Evolutionary conservation across 2,329 filamentous ascomycete species (phyloP).

Genomic region (Pseudogymnoascus sp.): DNA sequence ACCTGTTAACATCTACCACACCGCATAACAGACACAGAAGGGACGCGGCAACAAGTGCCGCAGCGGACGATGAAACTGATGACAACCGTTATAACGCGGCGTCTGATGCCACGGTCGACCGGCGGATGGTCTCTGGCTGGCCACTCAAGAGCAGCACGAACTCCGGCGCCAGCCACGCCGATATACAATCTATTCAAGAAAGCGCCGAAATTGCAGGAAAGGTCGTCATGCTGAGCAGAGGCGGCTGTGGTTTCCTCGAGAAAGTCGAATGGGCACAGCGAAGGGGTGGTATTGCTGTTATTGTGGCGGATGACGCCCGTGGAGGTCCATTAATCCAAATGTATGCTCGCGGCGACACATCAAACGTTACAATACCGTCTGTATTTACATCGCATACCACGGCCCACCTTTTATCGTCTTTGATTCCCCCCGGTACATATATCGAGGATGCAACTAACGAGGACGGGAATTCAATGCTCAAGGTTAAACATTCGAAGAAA

Average conservation of each 20-base stretch:
- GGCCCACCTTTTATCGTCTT: slow-evolving; percentile 81
- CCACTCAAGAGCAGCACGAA: slow-evolving; percentile 19
- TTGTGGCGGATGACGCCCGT: slow-evolving; percentile 88
- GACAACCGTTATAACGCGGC: slow-evolving; percentile 36
- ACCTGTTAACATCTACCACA: slow-evolving; percentile 19
- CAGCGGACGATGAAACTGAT: slow-evolving; percentile 69
- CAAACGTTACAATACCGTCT: slow-evolving; percentile 87
- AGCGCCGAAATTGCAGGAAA: slow-evolving; percentile 89
- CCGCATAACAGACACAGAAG: slow-evolving; percentile 33
- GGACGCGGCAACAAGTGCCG: slow-evolving; percentile 21
- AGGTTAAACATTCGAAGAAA: slow-evolving; percentile 39
- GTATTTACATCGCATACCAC: slow-evolving; percentile 94
- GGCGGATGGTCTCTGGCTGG: neutral
- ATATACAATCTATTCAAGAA: slow-evolving; percentile 88
- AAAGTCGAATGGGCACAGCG: slow-evolving; percentile 97
- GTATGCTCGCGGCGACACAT: slow-evolving; percentile 96
- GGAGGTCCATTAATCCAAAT: slow-evolving; percentile 90
- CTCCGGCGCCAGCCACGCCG: slow-evolving; percentile 50
- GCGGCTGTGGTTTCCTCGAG: slow-evolving; percentile 91
- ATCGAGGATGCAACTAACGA: slow-evolving; percentile 54
- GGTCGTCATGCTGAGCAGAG: slow-evolving; percentile 82
- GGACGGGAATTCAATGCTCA: slow-evolving; percentile 49
- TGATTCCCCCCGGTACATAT: slow-evolving; percentile 65
- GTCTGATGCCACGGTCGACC: neutral
- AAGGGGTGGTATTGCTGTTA: slow-evolving; percentile 78